Evolutionary conservation across 441 rosid species (phyloP).

Genomic region (Croton setiger): DNA sequence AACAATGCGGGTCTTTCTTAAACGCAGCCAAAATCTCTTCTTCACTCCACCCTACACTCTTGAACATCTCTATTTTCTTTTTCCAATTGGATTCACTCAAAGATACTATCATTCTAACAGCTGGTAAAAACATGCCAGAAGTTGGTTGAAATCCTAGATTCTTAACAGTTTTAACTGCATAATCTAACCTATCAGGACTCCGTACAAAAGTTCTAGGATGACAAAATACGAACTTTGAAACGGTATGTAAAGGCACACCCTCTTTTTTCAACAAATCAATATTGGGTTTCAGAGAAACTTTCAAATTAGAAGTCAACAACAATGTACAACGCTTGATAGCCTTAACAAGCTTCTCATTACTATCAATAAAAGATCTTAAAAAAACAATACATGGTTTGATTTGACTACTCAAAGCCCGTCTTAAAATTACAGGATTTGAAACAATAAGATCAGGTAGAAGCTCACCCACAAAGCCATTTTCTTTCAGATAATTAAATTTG

Average conservation of each 20-base stretch:
- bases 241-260: conserved; percentile 7
- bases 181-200: conserved; percentile 5
- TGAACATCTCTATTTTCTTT: conserved; percentile 21
- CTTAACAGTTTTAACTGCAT: conserved; percentile 8
- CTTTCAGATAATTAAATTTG: conserved; percentile 12
- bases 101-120: background rate
- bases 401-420: conserved; percentile 3
- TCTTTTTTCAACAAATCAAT: conserved; percentile 11
- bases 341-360: background rate
- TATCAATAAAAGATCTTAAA: background rate
- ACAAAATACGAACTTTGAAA: background rate
- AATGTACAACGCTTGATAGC: conserved; percentile 1
- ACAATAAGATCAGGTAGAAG: conserved; percentile 19
- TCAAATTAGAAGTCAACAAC: background rate
- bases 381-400: conserved; percentile 18
- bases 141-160: conserved; percentile 5
- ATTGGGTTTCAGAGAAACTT: conserved; percentile 2
- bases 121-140: conserved; percentile 8
- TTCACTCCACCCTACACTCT: conserved; percentile 29
- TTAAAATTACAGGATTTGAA: conserved; percentile 6
- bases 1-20: conserved; percentile 14
- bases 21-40: conserved; percentile 25
- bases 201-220: background rate
- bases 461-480: conserved; percentile 19
- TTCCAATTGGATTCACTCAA: conserved; percentile 11